Percentiles rank a stretch among this genome's conserved stretches.
Conservation (phyloP, 257 asterid species). For the Solanum piurae region DNA sequence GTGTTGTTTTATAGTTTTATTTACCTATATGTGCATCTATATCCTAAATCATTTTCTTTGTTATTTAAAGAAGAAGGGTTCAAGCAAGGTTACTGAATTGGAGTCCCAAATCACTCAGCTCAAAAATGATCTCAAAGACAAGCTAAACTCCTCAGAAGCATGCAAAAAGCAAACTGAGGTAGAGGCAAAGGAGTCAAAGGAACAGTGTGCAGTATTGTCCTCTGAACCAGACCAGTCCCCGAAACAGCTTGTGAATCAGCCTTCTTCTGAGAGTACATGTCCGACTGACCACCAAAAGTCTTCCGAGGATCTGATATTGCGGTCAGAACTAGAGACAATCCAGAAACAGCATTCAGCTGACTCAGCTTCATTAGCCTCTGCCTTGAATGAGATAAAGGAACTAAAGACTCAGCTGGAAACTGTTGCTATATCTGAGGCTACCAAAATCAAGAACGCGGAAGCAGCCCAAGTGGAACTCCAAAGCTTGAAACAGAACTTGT, state of each 20-base stretch:
- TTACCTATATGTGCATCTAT: not conserved
- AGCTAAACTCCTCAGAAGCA: conserved; percentile 56
- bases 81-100: conserved; percentile 48
- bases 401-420: conserved; percentile 54
- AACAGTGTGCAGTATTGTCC: conserved; percentile 40
- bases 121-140: conserved; percentile 75
- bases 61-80: conserved; percentile 31
- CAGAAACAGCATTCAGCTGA: conserved; percentile 27
- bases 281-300: not conserved
- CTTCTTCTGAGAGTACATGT: conserved; percentile 10
- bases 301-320: conserved; percentile 13
- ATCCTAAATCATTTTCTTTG: not conserved
- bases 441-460: conserved; percentile 33
- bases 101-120: conserved; percentile 69
- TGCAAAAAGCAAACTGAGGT: conserved; percentile 54
- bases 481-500: conserved; percentile 41
- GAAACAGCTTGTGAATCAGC: conserved; percentile 17
- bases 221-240: conserved; percentile 47
- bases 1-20: not conserved
- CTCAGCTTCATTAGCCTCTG: conserved; percentile 45
- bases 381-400: conserved; percentile 49
- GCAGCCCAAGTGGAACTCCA: conserved; percentile 29
- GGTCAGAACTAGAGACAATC: conserved; percentile 29
- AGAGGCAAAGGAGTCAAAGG: conserved; percentile 63
- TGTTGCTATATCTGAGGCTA: conserved; percentile 44